Percentiles rank a stretch among this genome's conserved stretches.
Conservation (phyloP, 768 basidiomycete genomes). For the Boletus bicolor region DNA sequence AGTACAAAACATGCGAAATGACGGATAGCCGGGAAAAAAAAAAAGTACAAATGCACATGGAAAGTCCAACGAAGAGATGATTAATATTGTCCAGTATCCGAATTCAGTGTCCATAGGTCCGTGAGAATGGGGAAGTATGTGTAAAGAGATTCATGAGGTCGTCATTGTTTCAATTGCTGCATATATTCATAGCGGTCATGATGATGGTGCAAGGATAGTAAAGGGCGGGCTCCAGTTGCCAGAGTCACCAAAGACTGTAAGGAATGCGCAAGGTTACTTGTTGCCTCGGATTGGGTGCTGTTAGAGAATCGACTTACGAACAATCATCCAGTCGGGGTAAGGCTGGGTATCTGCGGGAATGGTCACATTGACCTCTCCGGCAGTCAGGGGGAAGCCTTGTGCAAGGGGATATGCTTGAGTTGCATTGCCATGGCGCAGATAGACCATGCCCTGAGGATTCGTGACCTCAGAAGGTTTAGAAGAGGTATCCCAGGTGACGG, state of each 20-base stretch:
- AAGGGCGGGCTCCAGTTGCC: conserved; percentile 48
- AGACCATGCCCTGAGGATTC: conserved; percentile 41
- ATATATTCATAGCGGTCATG: conserved; percentile 15
- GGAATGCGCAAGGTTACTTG: background rate
- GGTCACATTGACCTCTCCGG: conserved; percentile 36
- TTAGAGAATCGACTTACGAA: conserved; percentile 34
- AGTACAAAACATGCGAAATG: conserved; percentile 9
- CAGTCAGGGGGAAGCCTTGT: conserved; percentile 35
- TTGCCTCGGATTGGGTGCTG: background rate
- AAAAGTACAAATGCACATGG: conserved; percentile 1
- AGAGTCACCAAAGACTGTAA: conserved; percentile 51
- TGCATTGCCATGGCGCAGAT: conserved; percentile 36
- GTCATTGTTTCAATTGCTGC: conserved; percentile 5
- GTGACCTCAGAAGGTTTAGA: conserved; percentile 45
- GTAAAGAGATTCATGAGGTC: conserved; percentile 5
- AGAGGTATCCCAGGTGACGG: conserved; percentile 47
- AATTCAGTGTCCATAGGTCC: conserved; percentile 12
- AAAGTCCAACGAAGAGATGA: conserved; percentile 2
- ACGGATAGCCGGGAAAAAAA: conserved; percentile 1
- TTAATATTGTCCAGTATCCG: conserved; percentile 4
- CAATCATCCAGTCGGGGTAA: conserved; percentile 41
- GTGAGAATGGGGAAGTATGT: background rate
- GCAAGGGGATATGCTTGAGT: conserved; percentile 38
- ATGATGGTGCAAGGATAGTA: conserved; percentile 32
- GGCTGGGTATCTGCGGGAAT: conserved; percentile 37